Evolutionary conservation across 2,329 filamentous ascomycete genomes (phyloP), one percentile per base, ranked within the genome.

Genomic region (Fusarium armeniacum): DNA sequence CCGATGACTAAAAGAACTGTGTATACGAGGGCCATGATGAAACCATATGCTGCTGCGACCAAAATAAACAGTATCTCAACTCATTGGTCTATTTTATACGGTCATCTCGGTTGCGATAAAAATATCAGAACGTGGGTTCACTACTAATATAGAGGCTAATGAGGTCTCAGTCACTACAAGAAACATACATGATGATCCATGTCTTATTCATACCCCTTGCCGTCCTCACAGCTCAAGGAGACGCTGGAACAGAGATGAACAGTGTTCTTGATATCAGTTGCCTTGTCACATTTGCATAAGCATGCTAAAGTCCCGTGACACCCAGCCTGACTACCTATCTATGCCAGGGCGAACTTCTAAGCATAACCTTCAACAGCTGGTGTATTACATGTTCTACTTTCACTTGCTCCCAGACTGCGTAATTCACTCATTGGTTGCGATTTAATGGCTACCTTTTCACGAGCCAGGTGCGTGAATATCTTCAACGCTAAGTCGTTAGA

Each of bases 61-160:
- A 52, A 52, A 52, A 52, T 41, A 41, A 41, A 36, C 49, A 40
- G 24, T n/a, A 20, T 52, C 33, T 52, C 35, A 41, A 20, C 35
- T 30, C 49, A 16, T 41, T 40, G 38, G 49, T 16, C 24, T 40
- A 41, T 41, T 30, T 30, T 36, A 40, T 36, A 24, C 15, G 13
- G 20, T 28, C 8, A 52, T 52, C 26, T 52, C 49, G 49, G 49
- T 52, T 41, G 26, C 13, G n/a, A 41, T 41, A 52, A 41, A 41
- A 28, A 40, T 30, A 40, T 22, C n/a, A 28, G 18, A 40, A 28
- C 24, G 33, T 52, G 28, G 33, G 18, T 15, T 20, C 49, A 11
- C 12, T 40, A 13, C 13, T n/a, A 36, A 15, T 20, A 18, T 11
- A 9, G 6, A 38, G 33, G 26, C 20, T 16, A 28, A 40, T 11